Percentiles rank a stretch among this genome's conserved stretches.
These are phyloP conservation scores for Thalassiosira pacifica DNA, from an alignment of 352 stramenopile species.

Conservation along the genomic window DNA sequence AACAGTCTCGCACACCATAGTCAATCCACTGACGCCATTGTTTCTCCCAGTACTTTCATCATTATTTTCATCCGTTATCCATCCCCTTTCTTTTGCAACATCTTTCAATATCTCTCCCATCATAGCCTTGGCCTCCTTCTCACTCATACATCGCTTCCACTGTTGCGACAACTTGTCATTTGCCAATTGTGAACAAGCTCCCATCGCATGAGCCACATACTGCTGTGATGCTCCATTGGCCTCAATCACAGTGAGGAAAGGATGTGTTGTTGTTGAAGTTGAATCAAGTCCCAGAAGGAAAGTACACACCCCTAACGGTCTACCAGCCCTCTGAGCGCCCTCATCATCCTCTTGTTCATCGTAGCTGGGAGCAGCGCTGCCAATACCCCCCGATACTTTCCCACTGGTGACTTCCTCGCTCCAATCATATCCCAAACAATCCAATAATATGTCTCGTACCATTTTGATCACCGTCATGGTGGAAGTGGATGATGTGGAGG, in stretches of 20 bases:
- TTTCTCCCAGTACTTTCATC: not conserved
- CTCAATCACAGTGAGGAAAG: slow-evolving; percentile 41
- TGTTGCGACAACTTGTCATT: slow-evolving; percentile 41
- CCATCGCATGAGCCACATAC: slow-evolving; percentile 55
- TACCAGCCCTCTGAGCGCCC: slow-evolving; percentile 17
- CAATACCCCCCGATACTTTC: slow-evolving; percentile 43
- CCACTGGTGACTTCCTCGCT: slow-evolving; percentile 27
- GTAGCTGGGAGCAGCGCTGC: slow-evolving; percentile 40
- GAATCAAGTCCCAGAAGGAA: slow-evolving; percentile 49
- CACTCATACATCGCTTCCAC: slow-evolving; percentile 39
- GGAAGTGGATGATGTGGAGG: not conserved
- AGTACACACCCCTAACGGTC: slow-evolving; percentile 48
- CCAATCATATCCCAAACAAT: slow-evolving; percentile 55
- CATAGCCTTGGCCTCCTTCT: slow-evolving; percentile 14
- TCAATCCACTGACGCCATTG: slow-evolving; percentile 4
- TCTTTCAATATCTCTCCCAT: slow-evolving; percentile 37
- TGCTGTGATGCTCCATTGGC: slow-evolving; percentile 44
- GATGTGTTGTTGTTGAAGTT: not conserved
- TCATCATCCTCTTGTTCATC: slow-evolving; percentile 29
- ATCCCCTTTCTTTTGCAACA: slow-evolving; percentile 37
- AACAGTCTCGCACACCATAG: slow-evolving; percentile 43
- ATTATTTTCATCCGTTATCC: slow-evolving; percentile 1
- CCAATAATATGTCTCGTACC: slow-evolving; percentile 42
- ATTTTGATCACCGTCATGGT: slow-evolving; percentile 43
- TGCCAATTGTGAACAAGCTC: slow-evolving; percentile 20